Percentiles rank a stretch among this genome's conserved stretches.
Conservation (phyloP, 164 flowering plant species). For the Umbellularia californica region DNA sequence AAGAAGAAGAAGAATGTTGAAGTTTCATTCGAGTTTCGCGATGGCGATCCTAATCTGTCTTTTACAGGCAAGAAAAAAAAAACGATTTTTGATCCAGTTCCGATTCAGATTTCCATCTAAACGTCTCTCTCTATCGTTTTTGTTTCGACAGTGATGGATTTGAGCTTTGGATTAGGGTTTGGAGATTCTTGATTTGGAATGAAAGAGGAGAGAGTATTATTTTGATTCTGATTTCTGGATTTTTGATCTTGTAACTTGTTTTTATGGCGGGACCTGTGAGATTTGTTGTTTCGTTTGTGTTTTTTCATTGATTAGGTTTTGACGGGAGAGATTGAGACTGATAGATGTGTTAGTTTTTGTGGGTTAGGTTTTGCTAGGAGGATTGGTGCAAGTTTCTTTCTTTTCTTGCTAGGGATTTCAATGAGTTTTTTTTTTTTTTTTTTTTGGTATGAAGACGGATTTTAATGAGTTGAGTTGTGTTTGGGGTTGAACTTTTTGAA, state of each 20-base stretch:
- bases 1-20: not conserved
- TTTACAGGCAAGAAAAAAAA: slow-evolving; percentile 5
- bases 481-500: not conserved
- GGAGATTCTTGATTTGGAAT: too few species aligned
- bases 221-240: too few species aligned
- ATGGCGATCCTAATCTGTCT: not conserved
- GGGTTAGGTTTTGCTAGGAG: too few species aligned
- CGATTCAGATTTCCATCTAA: not conserved
- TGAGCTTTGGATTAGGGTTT: not conserved
- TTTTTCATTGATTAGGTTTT: too few species aligned
- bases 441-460: too few species aligned
- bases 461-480: not conserved
- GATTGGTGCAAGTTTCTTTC: too few species aligned
- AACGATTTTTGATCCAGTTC: not conserved
- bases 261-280: not conserved
- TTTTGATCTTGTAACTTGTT: too few species aligned
- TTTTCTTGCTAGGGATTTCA: too few species aligned
- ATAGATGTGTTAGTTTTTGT: too few species aligned
- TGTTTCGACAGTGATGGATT: not conserved
- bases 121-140: not conserved
- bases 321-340: not conserved
- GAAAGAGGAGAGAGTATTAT: too few species aligned
- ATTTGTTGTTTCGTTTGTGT: not conserved
- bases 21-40: not conserved
- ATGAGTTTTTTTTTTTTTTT: not conserved